Base-by-base conservation (phyloP, 1,139 yeast species). In the Ashbya aceris region DNA sequence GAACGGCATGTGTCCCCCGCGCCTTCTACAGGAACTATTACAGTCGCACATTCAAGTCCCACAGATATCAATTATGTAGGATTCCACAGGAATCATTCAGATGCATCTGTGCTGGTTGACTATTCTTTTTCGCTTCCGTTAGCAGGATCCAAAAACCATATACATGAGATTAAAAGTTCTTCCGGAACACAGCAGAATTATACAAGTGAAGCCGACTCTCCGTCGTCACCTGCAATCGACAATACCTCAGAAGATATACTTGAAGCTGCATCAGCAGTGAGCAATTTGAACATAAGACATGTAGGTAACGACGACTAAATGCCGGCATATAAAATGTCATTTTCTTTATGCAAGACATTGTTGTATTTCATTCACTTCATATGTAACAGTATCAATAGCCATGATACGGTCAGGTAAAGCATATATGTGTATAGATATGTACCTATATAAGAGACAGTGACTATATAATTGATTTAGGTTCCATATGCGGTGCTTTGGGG, bases 81-180 rank as follows among this genome's bases (percentile, higher is more conserved):
- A 17, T n/a, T 23, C 11, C 29, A 34, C 9, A 17, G 23, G 23
- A 17, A 17, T 17, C 23, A 17, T 6, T n/a, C n/a, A 7, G n/a
- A n/a, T 7, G 27, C n/a, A 14, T 32, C 35, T 10, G 20, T 14
- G 7, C 4, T 20, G 29, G 37, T 10, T 20, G 37, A 34, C 27
- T 34, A 34, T 29, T 34, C 37, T 11, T 34, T 20, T 23, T 34
- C 37, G 11, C 37, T 34, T 34, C 37, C 37, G 27, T 6, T 23
- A 14, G 29, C 37, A 9, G 37, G 37, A 9, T 34, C 37, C 7
- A 34, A 34, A 29, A 14, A 29, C 14, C 37, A 34, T 10, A n/a
- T 14, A 23, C 37, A 34, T 10, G 37, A 34, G 10, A 14, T 23
- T 34, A 17, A 17, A 17, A 17, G 23, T 17, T 17, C 23, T 6